Evolutionary conservation across 257 asterid species (phyloP), one percentile per base, ranked within the genome.

Genomic region (Craterostigma plantagineum): DNA sequence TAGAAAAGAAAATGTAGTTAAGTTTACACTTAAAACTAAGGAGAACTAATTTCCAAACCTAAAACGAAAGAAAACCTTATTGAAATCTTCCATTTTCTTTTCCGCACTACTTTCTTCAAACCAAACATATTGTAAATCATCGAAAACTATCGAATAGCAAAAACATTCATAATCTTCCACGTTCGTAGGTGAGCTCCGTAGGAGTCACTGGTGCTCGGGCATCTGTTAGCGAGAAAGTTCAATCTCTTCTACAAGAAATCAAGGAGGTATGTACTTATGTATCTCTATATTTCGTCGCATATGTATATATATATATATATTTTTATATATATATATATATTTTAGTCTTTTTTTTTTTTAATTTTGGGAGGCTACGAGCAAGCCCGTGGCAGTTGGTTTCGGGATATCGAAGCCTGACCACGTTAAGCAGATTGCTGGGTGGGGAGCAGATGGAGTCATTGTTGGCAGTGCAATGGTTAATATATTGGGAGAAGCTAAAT

Each of bases 361-460:
- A 2, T 18, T 13, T 16, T 10, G 10, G 18, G 75, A 79, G 87
- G 76, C 64, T 16, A 67, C 87, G 9, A 51, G 34, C 48, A 79
- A 79, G 58, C 80, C 87, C 1, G 78, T 79, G 42, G 87, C 83
- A 11, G 92, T 79, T 36, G 92, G 92, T 16, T 79, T 79, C 57
- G 92, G 92, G 49, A 75, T 79, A 57, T 79, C 92, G 37, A 69
- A 63, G 42, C 87, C 92, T 0, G 92, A 79, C 64, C 92, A 79
- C 3, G 92, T 72, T 35, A 63, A 75, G 56, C 87, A 69, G 94
- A 63, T 81, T 62, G 92, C 69, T 4, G 77, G 53, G 49, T 81
- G 94, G 94, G 94, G 92, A 54, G 94, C 94, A 4, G 94, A 77
- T 23, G 94, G 94, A 7, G 92, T 81, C 41, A 81, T 81, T 47